These are phyloP conservation scores for Trichocladium antarcticum DNA, from an alignment of 495 filamentous ascomycete genomes.

Conservation along the genomic window DNA sequence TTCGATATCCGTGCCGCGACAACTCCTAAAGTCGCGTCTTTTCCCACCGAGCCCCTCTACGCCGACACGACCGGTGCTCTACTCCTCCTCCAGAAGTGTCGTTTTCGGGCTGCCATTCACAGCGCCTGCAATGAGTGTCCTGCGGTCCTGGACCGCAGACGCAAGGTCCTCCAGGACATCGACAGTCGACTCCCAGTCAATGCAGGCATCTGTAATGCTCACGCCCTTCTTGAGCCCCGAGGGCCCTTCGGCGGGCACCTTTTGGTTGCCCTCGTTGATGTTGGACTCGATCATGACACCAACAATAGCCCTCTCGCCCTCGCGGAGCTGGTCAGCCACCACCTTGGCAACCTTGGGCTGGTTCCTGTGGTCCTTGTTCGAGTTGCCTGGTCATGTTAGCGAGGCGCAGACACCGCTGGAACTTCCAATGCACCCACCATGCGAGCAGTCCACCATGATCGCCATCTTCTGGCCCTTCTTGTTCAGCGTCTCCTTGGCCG, in stretches of 20 bases:
- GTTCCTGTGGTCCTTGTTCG: constrained; percentile 68
- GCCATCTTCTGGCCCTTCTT: constrained; percentile 81
- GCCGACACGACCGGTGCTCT: constrained; percentile 1
- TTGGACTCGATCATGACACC: constrained; percentile 99
- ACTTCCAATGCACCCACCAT: constrained; percentile 45
- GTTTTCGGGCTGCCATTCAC: constrained; percentile 23
- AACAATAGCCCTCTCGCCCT: constrained; percentile 79
- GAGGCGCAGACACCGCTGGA: too few species aligned
- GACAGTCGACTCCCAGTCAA: constrained; percentile 85
- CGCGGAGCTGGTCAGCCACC: constrained; percentile 73
- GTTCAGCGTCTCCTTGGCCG: constrained; percentile 63
- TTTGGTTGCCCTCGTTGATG: constrained; percentile 91
- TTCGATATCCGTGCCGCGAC: background rate
- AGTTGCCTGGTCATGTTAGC: constrained; percentile 46
- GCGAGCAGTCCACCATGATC: constrained; percentile 97
- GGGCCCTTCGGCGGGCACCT: constrained; percentile 76
- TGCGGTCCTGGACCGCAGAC: constrained; percentile 65
- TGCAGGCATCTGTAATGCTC: constrained; percentile 95
- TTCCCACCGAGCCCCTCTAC: background rate
- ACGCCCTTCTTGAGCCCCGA: constrained; percentile 77
- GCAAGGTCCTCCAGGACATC: constrained; percentile 78
- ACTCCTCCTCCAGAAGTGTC: constrained; percentile 37
- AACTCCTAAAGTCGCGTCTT: too few species aligned
- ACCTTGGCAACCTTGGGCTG: constrained; percentile 83
- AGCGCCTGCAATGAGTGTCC: constrained; percentile 35